Conservation (phyloP, 352 stramenopile genomes). For the Pythium myriotylum region DNA sequence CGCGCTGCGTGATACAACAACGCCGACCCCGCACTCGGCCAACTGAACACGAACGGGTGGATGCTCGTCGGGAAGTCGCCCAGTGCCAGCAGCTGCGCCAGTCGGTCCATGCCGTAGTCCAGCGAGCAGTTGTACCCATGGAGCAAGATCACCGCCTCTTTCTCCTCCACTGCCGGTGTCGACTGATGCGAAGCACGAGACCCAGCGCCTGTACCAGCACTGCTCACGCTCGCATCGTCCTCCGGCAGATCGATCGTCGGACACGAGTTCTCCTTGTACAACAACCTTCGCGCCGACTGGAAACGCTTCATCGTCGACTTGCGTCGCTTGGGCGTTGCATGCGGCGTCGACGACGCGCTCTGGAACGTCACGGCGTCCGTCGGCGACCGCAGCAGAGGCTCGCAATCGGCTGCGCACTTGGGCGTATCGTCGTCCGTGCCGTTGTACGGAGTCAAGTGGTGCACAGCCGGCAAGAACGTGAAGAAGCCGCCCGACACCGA, state of each 20-base stretch:
- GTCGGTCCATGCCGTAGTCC: conserved; percentile 60
- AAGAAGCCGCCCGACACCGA: conserved; percentile 79
- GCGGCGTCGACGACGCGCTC: conserved; percentile 10
- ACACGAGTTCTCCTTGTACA: conserved; percentile 28
- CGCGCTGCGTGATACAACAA: conserved; percentile 57
- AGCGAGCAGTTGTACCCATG: conserved; percentile 77
- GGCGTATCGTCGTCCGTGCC: conserved; percentile 28
- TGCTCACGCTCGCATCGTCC: too few species aligned
- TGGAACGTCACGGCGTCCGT: conserved; percentile 59
- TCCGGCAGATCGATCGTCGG: conserved; percentile 16
- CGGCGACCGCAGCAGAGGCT: conserved; percentile 43
- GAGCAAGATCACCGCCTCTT: conserved; percentile 62
- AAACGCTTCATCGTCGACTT: conserved; percentile 4
- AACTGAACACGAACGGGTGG: conserved; percentile 78
- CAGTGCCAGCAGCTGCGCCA: conserved; percentile 62
- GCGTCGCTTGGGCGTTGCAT: conserved; percentile 1
- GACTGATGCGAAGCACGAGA: too few species aligned
- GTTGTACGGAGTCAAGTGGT: conserved; percentile 43
- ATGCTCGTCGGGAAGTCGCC: conserved; percentile 68
- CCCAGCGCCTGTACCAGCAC: too few species aligned
- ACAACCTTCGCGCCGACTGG: conserved; percentile 24
- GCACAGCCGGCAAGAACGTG: conserved; percentile 60
- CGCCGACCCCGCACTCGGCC: conserved; percentile 59
- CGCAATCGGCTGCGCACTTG: conserved; percentile 41
- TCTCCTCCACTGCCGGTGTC: neutral